Base-by-base conservation (phyloP, 768 basidiomycete species). In the Mycena rosella region DNA sequence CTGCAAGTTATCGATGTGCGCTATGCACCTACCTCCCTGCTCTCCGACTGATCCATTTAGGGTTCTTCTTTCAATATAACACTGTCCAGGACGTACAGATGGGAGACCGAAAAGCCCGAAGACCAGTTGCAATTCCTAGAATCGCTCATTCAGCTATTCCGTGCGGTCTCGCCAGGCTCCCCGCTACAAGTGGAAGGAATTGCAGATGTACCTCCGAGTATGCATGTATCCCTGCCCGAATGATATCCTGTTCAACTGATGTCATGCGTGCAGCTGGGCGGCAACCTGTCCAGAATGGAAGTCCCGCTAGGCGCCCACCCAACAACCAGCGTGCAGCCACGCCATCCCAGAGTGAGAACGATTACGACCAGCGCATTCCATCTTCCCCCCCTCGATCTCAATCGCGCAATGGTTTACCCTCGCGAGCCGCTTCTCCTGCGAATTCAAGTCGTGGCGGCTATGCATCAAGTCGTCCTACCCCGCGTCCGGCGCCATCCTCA, bases 41-140 rank as follows among this genome's bases (percentile, higher is more conserved):
- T 55, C 36, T 32, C 49, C 29, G 17, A 51, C 42, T 44, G 38
- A 55, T 59, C 36, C 26, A 51, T 44, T 65, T 59, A 94, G 93
- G 83, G 91, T 22, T 74, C 82, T 26, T 80, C 84, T 22, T 93
- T 97, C 79, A 93, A 91, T 73, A 84, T 98, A 67, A 95, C 94
- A 1, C 86, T 99, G 58, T 89, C 92, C n/a, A 87, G 94, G 77
- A 90, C 94, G 27, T 98, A 99, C 80, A 86, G 83, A 76, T 99
- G 96, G 96, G 87, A 91, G 75, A 93, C 95, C 0, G 96, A 97
- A 73, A 87, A 85, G 61, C 76, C 85, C 34, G 76, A 76, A 27
- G 96, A 98, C 72, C 96, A 97, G 76, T 72, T 81, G 15, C 79
- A 79, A 15, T 99, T 98, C 77, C 76, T 98, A 54, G 84, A 85